A percentile compares a stretch with the other conserved stretches of the same genome.
These are phyloP conservation scores for Primulina tabacum DNA, from an alignment of 257 asterid species.

Conservation along the genomic window DNA sequence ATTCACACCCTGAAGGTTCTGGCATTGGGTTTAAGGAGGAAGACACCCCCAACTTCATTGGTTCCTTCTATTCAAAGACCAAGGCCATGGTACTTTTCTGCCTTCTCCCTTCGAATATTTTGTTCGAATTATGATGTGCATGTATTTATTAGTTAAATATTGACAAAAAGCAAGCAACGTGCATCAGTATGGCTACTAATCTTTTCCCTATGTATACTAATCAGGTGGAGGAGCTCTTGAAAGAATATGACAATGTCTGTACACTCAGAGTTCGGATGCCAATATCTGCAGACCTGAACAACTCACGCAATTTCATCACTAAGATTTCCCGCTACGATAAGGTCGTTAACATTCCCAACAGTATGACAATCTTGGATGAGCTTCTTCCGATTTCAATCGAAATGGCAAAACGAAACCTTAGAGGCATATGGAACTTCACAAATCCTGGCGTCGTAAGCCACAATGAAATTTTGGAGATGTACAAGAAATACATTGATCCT, in stretches of 20 bases:
- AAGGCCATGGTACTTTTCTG: slow-evolving; percentile 53
- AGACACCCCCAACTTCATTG: slow-evolving; percentile 53
- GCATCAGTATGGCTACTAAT: slow-evolving; percentile 12
- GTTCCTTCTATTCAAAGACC: slow-evolving; percentile 66
- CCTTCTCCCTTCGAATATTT: neutral
- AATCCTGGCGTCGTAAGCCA: slow-evolving; percentile 58
- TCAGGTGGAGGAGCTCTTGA: slow-evolving; percentile 59
- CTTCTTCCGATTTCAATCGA: slow-evolving; percentile 53
- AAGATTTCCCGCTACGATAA: slow-evolving; percentile 46
- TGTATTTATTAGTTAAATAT: neutral
- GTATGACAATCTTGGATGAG: slow-evolving; percentile 59
- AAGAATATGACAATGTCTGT: slow-evolving; percentile 54
- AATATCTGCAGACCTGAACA: slow-evolving; percentile 46
- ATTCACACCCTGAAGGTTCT: slow-evolving; percentile 53
- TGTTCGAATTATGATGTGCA: neutral
- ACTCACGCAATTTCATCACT: slow-evolving; percentile 58
- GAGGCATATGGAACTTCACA: slow-evolving; percentile 57
- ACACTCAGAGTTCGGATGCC: slow-evolving; percentile 61
- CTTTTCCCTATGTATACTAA: slow-evolving; percentile 1
- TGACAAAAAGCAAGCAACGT: neutral
- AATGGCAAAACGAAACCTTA: slow-evolving; percentile 51
- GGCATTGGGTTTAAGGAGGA: slow-evolving; percentile 66
- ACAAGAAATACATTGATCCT: slow-evolving; percentile 47
- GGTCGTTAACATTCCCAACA: slow-evolving; percentile 61
- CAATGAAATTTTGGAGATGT: slow-evolving; percentile 55